These are phyloP conservation scores for Sicyos edulis DNA, from an alignment of 306 rosid genomes.

Conservation along the genomic window DNA sequence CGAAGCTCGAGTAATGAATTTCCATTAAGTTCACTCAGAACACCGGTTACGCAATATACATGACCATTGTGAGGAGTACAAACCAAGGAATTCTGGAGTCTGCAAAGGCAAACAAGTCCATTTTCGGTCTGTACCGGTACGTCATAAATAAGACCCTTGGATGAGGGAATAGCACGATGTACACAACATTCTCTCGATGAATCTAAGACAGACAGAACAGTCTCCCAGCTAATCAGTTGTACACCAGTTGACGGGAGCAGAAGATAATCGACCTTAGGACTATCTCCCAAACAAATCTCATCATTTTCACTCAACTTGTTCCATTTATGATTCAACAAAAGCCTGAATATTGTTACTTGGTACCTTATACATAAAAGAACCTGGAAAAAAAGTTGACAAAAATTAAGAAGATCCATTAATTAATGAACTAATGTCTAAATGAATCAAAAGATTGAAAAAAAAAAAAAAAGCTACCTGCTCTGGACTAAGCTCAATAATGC, in stretches of 20 bases:
- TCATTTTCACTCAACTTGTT: conserved; percentile 26
- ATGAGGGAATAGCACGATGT: conserved; percentile 23
- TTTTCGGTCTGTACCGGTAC: conserved; percentile 30
- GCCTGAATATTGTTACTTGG: conserved; percentile 46
- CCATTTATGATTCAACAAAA: conserved; percentile 37
- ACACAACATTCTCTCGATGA: conserved; percentile 21
- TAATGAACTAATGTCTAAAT: conserved; percentile 3
- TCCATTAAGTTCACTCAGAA: conserved; percentile 38
- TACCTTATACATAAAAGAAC: conserved; percentile 53
- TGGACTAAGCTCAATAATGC: conserved; percentile 38
- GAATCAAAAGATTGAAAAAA: too few species aligned
- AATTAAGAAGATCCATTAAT: neutral
- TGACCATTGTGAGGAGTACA: conserved; percentile 58
- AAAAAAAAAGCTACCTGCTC: conserved; percentile 40
- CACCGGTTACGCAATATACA: conserved; percentile 45
- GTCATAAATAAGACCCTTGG: neutral
- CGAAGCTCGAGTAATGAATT: conserved; percentile 40
- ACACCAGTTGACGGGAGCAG: conserved; percentile 49
- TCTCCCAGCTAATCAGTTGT: conserved; percentile 49
- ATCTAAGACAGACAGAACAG: conserved; percentile 37
- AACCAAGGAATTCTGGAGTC: conserved; percentile 50
- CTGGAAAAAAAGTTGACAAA: conserved; percentile 32
- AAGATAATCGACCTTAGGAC: conserved; percentile 55
- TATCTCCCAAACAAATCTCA: conserved; percentile 30
- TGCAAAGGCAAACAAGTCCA: conserved; percentile 50